These are phyloP conservation scores for Ulmus americana DNA, from an alignment of 331 rosid species.

Conservation along the genomic window DNA sequence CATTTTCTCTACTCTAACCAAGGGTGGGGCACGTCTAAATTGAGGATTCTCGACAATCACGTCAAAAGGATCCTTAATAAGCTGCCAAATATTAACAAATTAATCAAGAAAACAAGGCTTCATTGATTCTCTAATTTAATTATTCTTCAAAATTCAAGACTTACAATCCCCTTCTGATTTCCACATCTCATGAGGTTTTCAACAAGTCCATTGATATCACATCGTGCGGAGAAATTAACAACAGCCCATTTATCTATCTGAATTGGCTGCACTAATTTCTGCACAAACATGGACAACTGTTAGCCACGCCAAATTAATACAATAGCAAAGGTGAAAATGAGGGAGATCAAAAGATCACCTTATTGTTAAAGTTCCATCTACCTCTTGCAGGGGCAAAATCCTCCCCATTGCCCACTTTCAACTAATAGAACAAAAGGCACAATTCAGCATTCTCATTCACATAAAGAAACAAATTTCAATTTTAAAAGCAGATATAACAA, in stretches of 20 bases:
- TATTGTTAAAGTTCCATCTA: slow-evolving; percentile 86
- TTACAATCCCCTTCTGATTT: slow-evolving; percentile 72
- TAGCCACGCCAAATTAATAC: neutral
- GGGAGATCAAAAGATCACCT: slow-evolving; percentile 35
- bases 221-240: slow-evolving; percentile 76
- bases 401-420: slow-evolving; percentile 78
- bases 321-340: neutral
- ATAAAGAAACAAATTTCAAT: neutral
- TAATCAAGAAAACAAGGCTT: neutral
- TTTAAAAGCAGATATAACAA: neutral
- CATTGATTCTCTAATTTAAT: neutral
- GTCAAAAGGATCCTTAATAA: slow-evolving; percentile 43
- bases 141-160: slow-evolving; percentile 13
- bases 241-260: slow-evolving; percentile 68
- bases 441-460: neutral
- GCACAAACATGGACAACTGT: slow-evolving; percentile 8
- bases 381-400: slow-evolving; percentile 84
- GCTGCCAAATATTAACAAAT: slow-evolving; percentile 31
- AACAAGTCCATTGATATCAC: slow-evolving; percentile 52
- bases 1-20: slow-evolving; percentile 80
- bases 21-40: slow-evolving; percentile 60
- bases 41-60: slow-evolving; percentile 56
- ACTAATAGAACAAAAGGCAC: slow-evolving; percentile 26
- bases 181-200: slow-evolving; percentile 62
- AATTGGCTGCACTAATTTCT: slow-evolving; percentile 61